Evolutionary conservation across 176 grass and related monocot species (phyloP), one percentile per base, ranked within the genome.

Genomic region (Metroxylon sagu): DNA sequence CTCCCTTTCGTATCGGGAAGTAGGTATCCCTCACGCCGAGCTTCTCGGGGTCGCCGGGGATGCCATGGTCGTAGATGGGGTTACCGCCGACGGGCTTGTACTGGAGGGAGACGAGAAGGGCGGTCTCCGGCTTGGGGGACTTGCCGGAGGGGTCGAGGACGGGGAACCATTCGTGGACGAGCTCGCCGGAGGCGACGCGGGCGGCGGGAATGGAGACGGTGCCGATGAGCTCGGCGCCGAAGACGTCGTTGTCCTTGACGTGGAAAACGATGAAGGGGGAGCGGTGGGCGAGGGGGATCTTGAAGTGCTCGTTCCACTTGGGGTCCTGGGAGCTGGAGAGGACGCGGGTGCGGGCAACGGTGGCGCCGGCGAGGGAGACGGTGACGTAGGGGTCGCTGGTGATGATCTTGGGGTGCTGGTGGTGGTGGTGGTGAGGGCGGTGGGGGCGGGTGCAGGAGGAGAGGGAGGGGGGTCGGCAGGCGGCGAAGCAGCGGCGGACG

Each of bases 301-400:
- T 76, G 76, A 98, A 98, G 3, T 19, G 75, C 84, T 98, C 93
- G 1, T 52, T 18, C 93, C 93, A 98, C 18, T 52, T 17, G 6
- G 93, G 93, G 50, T 88, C 66, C 78, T 98, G 62, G 60, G 50
- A 61, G 79, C 92, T 98, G 43, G 69, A 73, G 14, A 98, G 85
- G 14, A 98, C 93, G 14, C 84, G 72, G 27, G 93, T 98, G 70
- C 93, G 75, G 56, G 93, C 87, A 4, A 98, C 84, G 15, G 90
- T 76, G 28, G 93, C 83, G 48, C 52, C 87, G 14, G 81, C 73
- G 4, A 98, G 29, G 29, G 75, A 92, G 7, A 91, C 75, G 56
- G 87, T 98, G 10, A 98, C 93, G 69, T 98, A 98, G 51, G 93
- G 84, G 74, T 92, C 93, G 72, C 93, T 98, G 57, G 93, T 98